Percentiles rank a stretch among this genome's conserved stretches.
Conservation (phyloP, 108 stramenopile genomes). For the Cyclostephanos invisitatus region DNA sequence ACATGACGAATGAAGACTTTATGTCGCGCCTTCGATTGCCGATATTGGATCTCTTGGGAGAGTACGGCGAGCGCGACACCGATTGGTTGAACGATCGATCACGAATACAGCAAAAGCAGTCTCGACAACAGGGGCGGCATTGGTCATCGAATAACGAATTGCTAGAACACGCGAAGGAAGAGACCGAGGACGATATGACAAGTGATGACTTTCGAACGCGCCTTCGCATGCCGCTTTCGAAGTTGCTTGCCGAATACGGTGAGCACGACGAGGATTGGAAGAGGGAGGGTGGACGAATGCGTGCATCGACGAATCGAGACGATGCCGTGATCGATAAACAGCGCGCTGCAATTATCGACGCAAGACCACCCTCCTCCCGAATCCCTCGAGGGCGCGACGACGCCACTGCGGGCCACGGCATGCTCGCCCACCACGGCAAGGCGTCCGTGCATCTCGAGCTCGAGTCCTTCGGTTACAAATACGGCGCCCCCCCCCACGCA, state of each 20-base stretch:
- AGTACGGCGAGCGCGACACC: conserved; percentile 76
- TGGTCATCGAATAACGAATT: background rate
- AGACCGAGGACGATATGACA: background rate
- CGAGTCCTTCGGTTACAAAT: conserved; percentile 73
- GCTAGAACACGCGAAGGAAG: background rate
- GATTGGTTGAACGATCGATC: conserved; percentile 59
- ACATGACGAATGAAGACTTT: conserved; percentile 17
- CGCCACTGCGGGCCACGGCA: conserved; percentile 24
- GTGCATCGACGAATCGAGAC: background rate
- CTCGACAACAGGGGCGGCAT: background rate
- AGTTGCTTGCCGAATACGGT: conserved; percentile 74
- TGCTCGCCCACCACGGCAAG: conserved; percentile 63
- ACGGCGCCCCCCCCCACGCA: conserved; percentile 66
- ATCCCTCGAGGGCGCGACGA: background rate
- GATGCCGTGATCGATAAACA: background rate
- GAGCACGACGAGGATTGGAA: conserved; percentile 76
- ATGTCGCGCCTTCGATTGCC: conserved; percentile 28
- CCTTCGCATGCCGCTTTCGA: conserved; percentile 41
- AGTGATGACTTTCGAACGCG: conserved; percentile 33
- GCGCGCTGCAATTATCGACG: no score
- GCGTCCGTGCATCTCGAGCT: conserved; percentile 80
- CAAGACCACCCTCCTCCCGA: background rate
- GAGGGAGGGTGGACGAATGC: conserved; percentile 14
- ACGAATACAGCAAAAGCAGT: background rate
- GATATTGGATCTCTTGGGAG: conserved; percentile 57